Evolutionary conservation across 768 basidiomycete genomes (phyloP).

Genomic region (Pulveroboletus sp.): DNA sequence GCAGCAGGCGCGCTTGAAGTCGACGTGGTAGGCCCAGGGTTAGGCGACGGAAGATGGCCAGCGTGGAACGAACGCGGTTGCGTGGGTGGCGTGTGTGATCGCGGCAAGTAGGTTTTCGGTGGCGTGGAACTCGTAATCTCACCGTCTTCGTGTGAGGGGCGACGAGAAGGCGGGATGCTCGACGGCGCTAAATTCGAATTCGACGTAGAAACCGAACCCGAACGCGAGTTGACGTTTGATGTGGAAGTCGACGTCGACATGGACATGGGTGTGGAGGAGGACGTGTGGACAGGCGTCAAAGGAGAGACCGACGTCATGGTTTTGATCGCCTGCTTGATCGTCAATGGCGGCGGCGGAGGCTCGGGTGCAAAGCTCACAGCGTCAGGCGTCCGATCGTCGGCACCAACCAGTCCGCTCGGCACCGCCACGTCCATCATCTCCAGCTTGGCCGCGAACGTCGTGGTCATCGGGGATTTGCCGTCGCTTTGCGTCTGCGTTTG

Average conservation of each 20-base stretch:
- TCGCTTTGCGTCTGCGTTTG: constrained; percentile 9
- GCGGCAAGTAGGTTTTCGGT: constrained; percentile 35
- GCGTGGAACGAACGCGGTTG: constrained; percentile 45
- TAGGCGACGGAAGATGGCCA: constrained; percentile 24
- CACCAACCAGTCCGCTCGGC: constrained; percentile 15
- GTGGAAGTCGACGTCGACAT: constrained; percentile 25
- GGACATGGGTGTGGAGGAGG: constrained; percentile 13
- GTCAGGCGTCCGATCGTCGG: constrained; percentile 19
- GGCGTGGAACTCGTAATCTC: constrained; percentile 43
- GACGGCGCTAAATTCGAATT: constrained; percentile 4
- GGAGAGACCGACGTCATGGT: neutral
- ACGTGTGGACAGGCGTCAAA: constrained; percentile 9
- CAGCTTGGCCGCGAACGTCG: constrained; percentile 23
- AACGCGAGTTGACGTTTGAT: constrained; percentile 21
- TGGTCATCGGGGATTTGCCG: neutral
- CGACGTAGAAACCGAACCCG: constrained; percentile 20
- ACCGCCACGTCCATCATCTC: constrained; percentile 24
- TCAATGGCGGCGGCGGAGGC: constrained; percentile 32
- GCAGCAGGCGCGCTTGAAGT: constrained; percentile 20
- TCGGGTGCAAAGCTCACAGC: constrained; percentile 29
- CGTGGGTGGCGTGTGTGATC: constrained; percentile 44
- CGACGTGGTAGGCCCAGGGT: constrained; percentile 21
- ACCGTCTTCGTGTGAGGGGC: constrained; percentile 48
- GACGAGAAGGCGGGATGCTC: constrained; percentile 19
- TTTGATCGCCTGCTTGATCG: constrained; percentile 19